Conservation (phyloP, 768 basidiomycete species). For the Russula vinacea region DNA sequence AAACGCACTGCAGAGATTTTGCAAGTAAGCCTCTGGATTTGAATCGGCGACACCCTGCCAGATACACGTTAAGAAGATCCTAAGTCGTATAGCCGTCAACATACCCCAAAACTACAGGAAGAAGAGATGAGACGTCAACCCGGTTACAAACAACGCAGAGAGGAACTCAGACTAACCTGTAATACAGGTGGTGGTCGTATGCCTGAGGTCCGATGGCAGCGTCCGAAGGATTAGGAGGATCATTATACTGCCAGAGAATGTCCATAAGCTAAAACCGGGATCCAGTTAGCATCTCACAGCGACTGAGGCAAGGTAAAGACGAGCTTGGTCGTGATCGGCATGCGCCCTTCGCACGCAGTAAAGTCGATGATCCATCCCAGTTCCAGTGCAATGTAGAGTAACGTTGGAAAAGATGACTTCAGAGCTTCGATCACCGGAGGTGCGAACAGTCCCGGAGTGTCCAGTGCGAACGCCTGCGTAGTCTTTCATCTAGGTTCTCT, state of each 20-base stretch:
- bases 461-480: neutral
- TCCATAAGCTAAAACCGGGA: slow-evolving; percentile 63
- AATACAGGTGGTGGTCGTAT: slow-evolving; percentile 81
- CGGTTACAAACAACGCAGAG: neutral
- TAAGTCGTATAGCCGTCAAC: neutral
- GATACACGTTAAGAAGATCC: slow-evolving; percentile 11
- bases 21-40: slow-evolving; percentile 62
- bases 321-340: slow-evolving; percentile 22
- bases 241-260: slow-evolving; percentile 68
- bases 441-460: slow-evolving; percentile 15
- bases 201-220: slow-evolving; percentile 65
- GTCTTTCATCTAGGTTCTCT: neutral
- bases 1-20: slow-evolving; percentile 63
- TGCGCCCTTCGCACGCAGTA: neutral
- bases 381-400: slow-evolving; percentile 4
- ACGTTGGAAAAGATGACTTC: slow-evolving; percentile 11
- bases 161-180: slow-evolving; percentile 46
- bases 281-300: neutral
- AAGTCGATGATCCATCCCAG: slow-evolving; percentile 8
- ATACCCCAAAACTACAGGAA: slow-evolving; percentile 54
- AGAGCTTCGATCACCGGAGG: slow-evolving; percentile 14
- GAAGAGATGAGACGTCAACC: neutral
- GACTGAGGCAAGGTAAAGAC: neutral
- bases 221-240: slow-evolving; percentile 67
- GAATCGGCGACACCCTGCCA: slow-evolving; percentile 65